Conservation (phyloP, 176 grass and related monocot species). For the Rhynchospora breviuscula region DNA sequence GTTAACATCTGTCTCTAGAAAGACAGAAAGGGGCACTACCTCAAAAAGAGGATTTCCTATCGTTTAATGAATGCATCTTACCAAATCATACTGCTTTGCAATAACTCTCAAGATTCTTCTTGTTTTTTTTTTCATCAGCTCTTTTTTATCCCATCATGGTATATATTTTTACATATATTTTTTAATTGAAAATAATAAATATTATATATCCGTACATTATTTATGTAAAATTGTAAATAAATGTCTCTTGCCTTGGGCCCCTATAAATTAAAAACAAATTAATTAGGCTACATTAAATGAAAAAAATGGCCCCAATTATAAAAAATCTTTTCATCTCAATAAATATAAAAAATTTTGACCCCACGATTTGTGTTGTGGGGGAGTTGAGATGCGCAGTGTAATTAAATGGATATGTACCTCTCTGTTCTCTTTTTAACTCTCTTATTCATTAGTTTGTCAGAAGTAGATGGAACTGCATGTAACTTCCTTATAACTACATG, state of each 20-base stretch:
- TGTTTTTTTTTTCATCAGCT: not conserved
- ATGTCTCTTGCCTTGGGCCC: not conserved
- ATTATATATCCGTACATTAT: not conserved
- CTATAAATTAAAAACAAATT: not conserved
- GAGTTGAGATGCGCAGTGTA: not conserved
- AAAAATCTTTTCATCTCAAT: not conserved
- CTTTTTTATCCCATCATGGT: not conserved
- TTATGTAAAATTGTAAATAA: not conserved
- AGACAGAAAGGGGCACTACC: not conserved
- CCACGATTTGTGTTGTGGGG: not conserved
- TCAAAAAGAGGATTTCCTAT: not conserved
- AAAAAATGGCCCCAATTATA: not conserved
- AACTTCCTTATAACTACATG: constrained; percentile 12
- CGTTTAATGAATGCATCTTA: not conserved
- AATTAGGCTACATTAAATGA: not conserved
- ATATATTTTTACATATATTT: not conserved
- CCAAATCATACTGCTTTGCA: not conserved
- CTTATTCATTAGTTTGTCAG: constrained; percentile 11
- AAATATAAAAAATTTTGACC: not conserved
- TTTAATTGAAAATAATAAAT: not conserved
- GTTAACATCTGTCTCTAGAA: not conserved
- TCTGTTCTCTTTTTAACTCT: not conserved
- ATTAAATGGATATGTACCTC: constrained; percentile 13
- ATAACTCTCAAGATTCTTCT: not conserved
- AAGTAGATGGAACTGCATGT: constrained; percentile 7